Base-by-base conservation (phyloP, 2,329 filamentous ascomycete species). In the Hypoxylon sp. region DNA sequence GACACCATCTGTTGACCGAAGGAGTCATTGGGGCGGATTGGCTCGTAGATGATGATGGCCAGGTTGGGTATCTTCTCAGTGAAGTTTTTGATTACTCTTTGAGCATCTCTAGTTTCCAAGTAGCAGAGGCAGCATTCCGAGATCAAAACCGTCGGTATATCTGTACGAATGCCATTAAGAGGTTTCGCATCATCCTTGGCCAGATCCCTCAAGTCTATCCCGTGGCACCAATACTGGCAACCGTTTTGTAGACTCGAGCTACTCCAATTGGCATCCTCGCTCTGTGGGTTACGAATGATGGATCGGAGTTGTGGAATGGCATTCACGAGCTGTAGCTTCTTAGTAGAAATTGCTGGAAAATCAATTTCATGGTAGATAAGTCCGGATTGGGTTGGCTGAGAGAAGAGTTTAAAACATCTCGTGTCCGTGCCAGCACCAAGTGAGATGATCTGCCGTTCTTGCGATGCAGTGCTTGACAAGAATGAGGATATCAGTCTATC, bases 101-200 rank as follows among this genome's bases (percentile, higher is more conserved):
- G 76, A 0, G 91, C 87, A 41, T 86, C 80, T 0, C 78, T 64
- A 0, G 86, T 79, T 6, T 86, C 79, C 1, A 99, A 81, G 66
- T 99, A 99, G 69, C 94, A 90, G 21, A 99, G 80, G 68, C 94
- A 99, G 78, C 94, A 97, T 71, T 99, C 94, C 0, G 93, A 97
- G 5, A 99, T 79, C 16, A 99, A 73, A 6, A 99, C 74, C 0
- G 94, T 99, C 0, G 94, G 91, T 0, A 90, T 16, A 67, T 82
- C 63, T 61, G 72, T 66, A 74, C 81, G 62, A 75, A 84, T 60
- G 62, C 78, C 78, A 13, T 65, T 62, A 3, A 83, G 66, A 11
- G 53, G 25, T 4, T 52, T 51, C 17, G 57, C 32, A 8, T 66
- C 49, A 17, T 61, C 54, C 5, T 56, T 55, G 4, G 58, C 37